Conservation (phyloP, 2,329 filamentous ascomycete species). For the Rachicladosporium sp. region DNA sequence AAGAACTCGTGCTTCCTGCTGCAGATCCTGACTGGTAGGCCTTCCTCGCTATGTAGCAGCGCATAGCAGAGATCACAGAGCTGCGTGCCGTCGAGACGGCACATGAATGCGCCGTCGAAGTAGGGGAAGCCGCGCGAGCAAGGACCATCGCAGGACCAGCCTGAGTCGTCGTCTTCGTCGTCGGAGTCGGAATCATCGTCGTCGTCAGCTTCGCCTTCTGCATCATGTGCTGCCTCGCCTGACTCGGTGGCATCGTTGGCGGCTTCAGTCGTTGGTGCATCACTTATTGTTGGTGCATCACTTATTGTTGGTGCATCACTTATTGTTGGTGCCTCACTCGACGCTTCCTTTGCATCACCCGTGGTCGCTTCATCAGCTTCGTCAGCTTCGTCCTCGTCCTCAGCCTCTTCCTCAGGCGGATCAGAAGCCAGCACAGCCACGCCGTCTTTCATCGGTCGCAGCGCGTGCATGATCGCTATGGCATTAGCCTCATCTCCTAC, state of each 20-base stretch:
- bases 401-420: too few relatives aligned
- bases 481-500: conserved; percentile 1
- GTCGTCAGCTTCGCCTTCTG: too few relatives aligned
- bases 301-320: too few relatives aligned
- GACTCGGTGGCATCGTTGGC: too few relatives aligned
- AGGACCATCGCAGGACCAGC: neutral
- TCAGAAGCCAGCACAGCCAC: neutral
- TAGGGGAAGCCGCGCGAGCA: neutral
- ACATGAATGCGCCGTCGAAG: neutral
- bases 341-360: too few relatives aligned
- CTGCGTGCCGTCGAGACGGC: neutral
- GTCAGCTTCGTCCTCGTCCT: too few relatives aligned
- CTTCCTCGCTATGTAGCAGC: neutral
- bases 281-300: too few relatives aligned
- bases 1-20: conserved; percentile 1
- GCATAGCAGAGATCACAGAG: neutral
- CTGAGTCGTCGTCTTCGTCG: neutral
- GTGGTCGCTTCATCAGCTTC: too few relatives aligned
- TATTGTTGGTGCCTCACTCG: too few relatives aligned
- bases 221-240: too few relatives aligned
- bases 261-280: too few relatives aligned
- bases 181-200: too few relatives aligned
- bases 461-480: neutral
- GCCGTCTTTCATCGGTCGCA: neutral
- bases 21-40: conserved; percentile 1